Base-by-base conservation (phyloP, 768 basidiomycete genomes). In the Hericium alpestre region DNA sequence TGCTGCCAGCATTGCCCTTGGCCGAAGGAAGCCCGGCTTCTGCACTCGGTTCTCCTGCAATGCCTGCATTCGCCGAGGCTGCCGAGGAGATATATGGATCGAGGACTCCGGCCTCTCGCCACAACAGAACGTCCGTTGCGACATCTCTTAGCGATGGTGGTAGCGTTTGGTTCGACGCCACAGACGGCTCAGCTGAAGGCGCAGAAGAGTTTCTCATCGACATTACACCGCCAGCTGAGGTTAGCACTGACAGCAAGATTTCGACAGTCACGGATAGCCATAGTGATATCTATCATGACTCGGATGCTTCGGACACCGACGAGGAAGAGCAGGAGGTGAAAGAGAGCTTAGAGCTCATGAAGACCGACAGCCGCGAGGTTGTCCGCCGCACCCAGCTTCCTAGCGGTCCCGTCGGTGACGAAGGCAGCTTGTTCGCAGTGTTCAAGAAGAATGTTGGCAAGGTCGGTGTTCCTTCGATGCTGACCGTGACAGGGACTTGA, bases 401-500 rank as follows among this genome's bases (percentile, higher is more conserved):
- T 16, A 78, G 79, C 18, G 75, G 76, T 6, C 74, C 80, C 15
- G 73, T 79, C 22, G 81, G 79, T 3, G 90, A 92, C 54, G 88
- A 93, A 70, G 87, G 88, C 10, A 90, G 89, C 65, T 71, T 93
- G 38, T 90, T 92, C 64, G 72, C 85, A 1, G 82, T 93, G 37
- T 70, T 93, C 49, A 90, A 90, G 73, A 92, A 90, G 72, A 93
- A 90, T 64, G 84, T 93, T 50, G 90, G 90, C 54, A 92, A 91
- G 76, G 90, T 89, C 53, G 18, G 68, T 56, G 64, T 50, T 25
- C 38, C 56, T 58, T 37, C 13, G 8, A 9, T 27, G 10, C 16
- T 16, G 8, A 10, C 4, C 12, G n/a, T 20, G 56, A 11, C 32
- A 49, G 37, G 8, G 15, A 15, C 38, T 61, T 43, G 25, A 16